Evolutionary conservation across 306 rosid species (phyloP).

Genomic region (Cicer pinnatifidum): DNA sequence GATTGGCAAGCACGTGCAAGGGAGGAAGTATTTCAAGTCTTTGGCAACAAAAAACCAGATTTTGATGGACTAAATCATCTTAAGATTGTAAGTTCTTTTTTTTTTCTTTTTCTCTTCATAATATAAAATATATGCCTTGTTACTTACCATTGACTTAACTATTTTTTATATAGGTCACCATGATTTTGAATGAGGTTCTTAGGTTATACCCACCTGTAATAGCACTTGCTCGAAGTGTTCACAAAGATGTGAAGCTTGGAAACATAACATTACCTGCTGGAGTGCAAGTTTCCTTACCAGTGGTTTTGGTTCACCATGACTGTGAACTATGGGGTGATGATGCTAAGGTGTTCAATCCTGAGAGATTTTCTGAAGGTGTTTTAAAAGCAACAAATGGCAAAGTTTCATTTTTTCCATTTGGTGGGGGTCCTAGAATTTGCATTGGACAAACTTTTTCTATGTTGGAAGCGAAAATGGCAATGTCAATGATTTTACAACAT

Average conservation of each 20-base stretch:
- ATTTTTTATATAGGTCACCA: neutral
- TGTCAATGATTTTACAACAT: neutral
- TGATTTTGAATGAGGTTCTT: constrained; percentile 10
- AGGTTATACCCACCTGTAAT: neutral
- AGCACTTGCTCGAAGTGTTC: neutral
- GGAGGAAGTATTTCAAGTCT: constrained; percentile 53
- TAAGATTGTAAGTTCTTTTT: constrained; percentile 39
- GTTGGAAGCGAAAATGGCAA: neutral
- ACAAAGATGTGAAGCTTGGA: neutral
- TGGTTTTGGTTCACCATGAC: neutral
- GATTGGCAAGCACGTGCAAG: constrained; percentile 66
- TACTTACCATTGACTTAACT: neutral
- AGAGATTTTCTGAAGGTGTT: neutral
- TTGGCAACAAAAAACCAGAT: constrained; percentile 25
- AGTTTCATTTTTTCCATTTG: constrained; percentile 5
- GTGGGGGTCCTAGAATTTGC: neutral
- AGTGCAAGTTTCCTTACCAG: neutral
- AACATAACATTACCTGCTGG: neutral
- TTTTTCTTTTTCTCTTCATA: neutral
- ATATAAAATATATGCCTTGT: neutral
- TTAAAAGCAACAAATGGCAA: neutral
- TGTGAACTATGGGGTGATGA: neutral
- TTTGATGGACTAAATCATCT: constrained; percentile 10
- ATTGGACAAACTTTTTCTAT: neutral
- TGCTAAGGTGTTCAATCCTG: neutral